Evolutionary conservation across 2,329 filamentous ascomycete species (phyloP), one percentile per base, ranked within the genome.

Genomic region (Xylaria polymorpha): DNA sequence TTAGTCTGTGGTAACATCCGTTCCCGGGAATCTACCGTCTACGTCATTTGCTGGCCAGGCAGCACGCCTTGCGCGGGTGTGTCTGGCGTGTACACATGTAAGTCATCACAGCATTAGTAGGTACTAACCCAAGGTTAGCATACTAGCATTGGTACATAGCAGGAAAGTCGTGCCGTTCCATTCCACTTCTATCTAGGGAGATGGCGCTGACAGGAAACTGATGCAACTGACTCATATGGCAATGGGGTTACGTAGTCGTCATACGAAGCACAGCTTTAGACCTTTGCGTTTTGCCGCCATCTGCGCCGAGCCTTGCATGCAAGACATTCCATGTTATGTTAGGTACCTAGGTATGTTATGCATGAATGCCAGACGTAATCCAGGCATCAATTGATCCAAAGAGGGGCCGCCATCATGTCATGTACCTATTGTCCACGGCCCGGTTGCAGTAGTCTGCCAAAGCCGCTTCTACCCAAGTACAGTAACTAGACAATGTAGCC

Each of bases 271-370:
- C 22, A 37, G 29, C 32, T 59, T 60, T 59, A 41, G 0, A 50
- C 32, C 22, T 68, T 61, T 68, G 66, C 61, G 61, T 61, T 68
- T 61, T 68, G 66, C 61, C 66, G 66, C 66, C 37, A 53, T 68
- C 61, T 61, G 66, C 66, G 66, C 66, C 66, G 66, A 68, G 57
- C 58, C 66, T 65, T 46, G 62, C 67, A 66, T 62, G 62, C 53
- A 32, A 57, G 61, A 61, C 61, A 32, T 20, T 29, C 35, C 6
- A 61, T 48, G 41, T 44, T 32, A 37, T 65, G 32, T 35, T 35
- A 35, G 4, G 32, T 35, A n/a, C n/a, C n/a, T n/a, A n/a, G 32
- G 4, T 35, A 35, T 35, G 32, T 35, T 37, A 37, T 37, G 63
- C 64, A 66, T 43, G 46, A 44, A n/a, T 46, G 22, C 61, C 18